Evolutionary conservation across 768 basidiomycete genomes (phyloP).

Genomic region (Lyophyllum decastes): DNA sequence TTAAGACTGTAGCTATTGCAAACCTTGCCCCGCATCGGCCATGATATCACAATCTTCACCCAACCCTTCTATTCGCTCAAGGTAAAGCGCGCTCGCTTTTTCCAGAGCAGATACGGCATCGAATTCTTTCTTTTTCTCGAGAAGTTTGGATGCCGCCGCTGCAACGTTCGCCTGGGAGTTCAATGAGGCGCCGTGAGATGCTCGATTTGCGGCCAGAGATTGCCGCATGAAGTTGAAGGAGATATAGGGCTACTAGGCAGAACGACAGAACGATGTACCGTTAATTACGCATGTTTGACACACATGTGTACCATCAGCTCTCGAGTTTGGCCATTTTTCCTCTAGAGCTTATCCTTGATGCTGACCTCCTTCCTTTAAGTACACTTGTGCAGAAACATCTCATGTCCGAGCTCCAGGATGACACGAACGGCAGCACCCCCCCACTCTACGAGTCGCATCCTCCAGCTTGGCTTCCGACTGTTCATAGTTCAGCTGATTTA

Average conservation of each 20-base stretch:
- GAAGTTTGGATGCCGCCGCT: slow-evolving; percentile 54
- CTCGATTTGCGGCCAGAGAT: slow-evolving; percentile 52
- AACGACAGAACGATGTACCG: too few relatives aligned
- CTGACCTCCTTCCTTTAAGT: slow-evolving; percentile 1
- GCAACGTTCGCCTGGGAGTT: slow-evolving; percentile 42
- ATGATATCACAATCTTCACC: slow-evolving; percentile 75
- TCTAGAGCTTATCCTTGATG: slow-evolving; percentile 1
- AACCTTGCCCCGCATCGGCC: slow-evolving; percentile 77
- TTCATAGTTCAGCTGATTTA: slow-evolving; percentile 68
- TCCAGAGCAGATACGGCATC: slow-evolving; percentile 77
- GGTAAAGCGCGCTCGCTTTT: slow-evolving; percentile 59
- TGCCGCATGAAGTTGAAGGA: slow-evolving; percentile 47
- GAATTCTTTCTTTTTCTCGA: slow-evolving; percentile 81
- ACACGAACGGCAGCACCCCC: slow-evolving; percentile 27
- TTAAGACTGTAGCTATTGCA: background rate
- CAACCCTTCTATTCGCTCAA: slow-evolving; percentile 67
- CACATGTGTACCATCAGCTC: background rate
- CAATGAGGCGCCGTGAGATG: slow-evolving; percentile 44
- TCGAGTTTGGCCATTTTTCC: background rate
- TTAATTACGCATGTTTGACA: slow-evolving; percentile 17
- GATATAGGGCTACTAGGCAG: slow-evolving; percentile 2
- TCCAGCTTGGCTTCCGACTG: slow-evolving; percentile 71
- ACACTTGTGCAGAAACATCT: slow-evolving; percentile 8
- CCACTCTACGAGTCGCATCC: slow-evolving; percentile 68
- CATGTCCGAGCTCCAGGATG: slow-evolving; percentile 40